Base-by-base conservation (phyloP, 768 basidiomycete genomes). In the Trametes sanguinea region DNA sequence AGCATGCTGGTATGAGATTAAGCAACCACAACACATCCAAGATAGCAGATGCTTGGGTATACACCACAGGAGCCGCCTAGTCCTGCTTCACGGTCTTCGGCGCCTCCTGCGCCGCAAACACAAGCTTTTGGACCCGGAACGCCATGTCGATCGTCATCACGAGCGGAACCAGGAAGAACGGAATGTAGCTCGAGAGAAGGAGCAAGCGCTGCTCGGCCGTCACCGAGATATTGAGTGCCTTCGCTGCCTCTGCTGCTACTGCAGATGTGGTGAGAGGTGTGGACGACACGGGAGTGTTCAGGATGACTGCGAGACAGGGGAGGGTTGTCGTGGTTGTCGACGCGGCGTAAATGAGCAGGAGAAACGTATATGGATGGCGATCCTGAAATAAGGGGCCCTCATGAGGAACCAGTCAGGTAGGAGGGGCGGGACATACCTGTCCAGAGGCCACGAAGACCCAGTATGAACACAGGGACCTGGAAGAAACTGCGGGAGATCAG, bases 281-380 rank as follows among this genome's bases (percentile, higher is more conserved):
- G 6, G 58, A 58, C 1, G 63, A 56, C 17, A 60, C 37, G 27
- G 63, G 63, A 2, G 82, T 81, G 17, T 79, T 73, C n/a, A 92
- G 71, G 37, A 94, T 71, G 33, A 83, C 77, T 11, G 78, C 73
- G 51, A 95, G 71, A 69, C 89, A 92, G 0, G 93, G 85, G 37
- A 92, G 73, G 13, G 88, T 87, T 0, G 92, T 93, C 0, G 91
- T 94, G 0, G 83, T 79, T 2, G 91, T 88, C 0, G 89, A 91
- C 0, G 90, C 88, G 32, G 81, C 90, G 73, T 94, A 95, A 32
- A 87, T 72, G 8, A 89, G 76, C 13, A 95, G 75, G 35, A 92
- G 77, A 11, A 11, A 84, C 75, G 69, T 88, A 89, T 47, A 87
- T 81, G 13, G 73, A 72, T 6, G 73, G 77, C 1, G 79, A 81